Base-by-base conservation (phyloP, 2,329 filamentous ascomycete genomes). In the Stenocarpella maydis region DNA sequence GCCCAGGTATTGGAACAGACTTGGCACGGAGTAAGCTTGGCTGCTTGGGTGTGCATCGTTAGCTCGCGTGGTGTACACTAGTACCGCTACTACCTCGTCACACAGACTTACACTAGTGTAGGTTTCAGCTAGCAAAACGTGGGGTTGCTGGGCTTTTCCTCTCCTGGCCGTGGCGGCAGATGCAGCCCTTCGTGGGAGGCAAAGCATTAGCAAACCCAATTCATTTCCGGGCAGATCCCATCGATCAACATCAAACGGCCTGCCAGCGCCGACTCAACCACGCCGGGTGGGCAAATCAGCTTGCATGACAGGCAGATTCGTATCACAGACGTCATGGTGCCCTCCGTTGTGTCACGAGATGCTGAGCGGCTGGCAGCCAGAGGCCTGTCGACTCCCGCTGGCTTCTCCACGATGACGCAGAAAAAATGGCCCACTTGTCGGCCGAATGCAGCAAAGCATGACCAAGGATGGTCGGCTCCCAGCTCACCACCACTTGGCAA, bases 371-470 rank as follows among this genome's bases (percentile, higher is more conserved):
- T 4, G 31, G 31, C 31, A 34, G 31, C 31, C 31, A 34, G 31
- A 34, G 58, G 58, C 43, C 58, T 49, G 58, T 63, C 58, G 28
- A 19, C 14, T 34, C 34, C 3, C 6, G 41, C 41, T 61, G 58
- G 28, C 19, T 63, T 63, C 58, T 34, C 58, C 58, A 63, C 43
- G 58, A 37, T 49, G 58, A 49, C 43, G 43, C 55, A 63, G 43
- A 34, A 37, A n/a, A 24, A 17, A 37, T 49, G 58, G 43, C 58
- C 58, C 58, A 63, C 58, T 63, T 49, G 58, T 63, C 58, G 58
- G 43, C 58, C 58, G 58, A 37, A 43, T 49, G 64, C 64, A 67
- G 50, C 28, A 49, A 43, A 52, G 49, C 31, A 65, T 65, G 61
- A 67, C 39, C 28, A 49, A 43, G 49, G 45, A 53, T 65, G 47